Evolutionary conservation across 768 basidiomycete genomes (phyloP), one percentile per base, ranked within the genome.

Genomic region (Mycena metata): DNA sequence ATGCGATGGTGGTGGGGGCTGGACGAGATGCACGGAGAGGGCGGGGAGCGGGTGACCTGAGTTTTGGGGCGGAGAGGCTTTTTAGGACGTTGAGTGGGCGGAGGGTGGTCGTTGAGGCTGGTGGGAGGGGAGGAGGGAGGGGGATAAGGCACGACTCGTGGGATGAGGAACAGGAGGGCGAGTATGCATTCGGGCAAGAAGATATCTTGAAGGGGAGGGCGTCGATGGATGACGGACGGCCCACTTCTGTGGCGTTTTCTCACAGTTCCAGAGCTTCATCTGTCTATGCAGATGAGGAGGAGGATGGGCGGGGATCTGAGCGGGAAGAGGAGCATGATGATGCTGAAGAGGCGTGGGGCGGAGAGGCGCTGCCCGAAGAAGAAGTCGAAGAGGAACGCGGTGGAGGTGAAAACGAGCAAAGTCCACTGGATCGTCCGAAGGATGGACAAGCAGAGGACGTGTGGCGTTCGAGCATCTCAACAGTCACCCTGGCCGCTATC

Each of bases 51-150:
- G 54, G 56, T 7, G 77, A 78, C 58, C 62, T 85, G 62, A 88
- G 86, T 64, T 72, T 75, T n/a, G 86, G 84, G 13, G 85, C 86
- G 2, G 83, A 86, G 66, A 84, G 79, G 36, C 74, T 88, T 47
- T 85, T 89, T 66, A 79, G 78, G 62, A 79, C 78, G 30, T 69
- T 87, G 51, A 80, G 79, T 58, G 75, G 75, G 26, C 66, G 70
- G 70, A 30, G 64, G 50, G 60, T 72, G 47, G 56, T 75, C 55
- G 69, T 39, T 39, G 36, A 36, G 36, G n/a, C n/a, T n/a, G n/a
- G n/a, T n/a, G 39, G 39, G 10, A 39, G 39, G 39, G 39, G 39
- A 10, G 39, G 39, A 11, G 39, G 39, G 39, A 39, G 73, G 52
- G 36, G 21, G 21, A 36, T 52, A 6, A 39, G 55, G 3, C 30